A percentile compares a stretch with the other conserved stretches of the same genome.
Evolutionary conservation across 169 alveolate species (phyloP).

Genomic region (Amoebophrya sp.): DNA sequence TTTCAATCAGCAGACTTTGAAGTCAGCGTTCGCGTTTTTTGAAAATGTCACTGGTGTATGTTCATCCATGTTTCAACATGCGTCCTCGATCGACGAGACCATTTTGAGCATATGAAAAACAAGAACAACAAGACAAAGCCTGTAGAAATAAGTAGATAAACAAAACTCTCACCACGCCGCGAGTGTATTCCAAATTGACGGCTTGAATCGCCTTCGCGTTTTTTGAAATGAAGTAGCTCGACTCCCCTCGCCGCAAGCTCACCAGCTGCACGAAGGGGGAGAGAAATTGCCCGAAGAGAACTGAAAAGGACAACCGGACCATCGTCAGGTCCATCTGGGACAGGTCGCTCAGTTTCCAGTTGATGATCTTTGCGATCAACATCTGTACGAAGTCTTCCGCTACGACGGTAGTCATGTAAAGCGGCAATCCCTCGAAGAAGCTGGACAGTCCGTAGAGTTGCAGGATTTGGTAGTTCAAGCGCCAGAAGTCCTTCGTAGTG

Average conservation of each 20-base stretch:
- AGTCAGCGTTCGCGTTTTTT: too few relatives aligned
- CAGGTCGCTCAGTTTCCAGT: not conserved
- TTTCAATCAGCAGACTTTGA: too few relatives aligned
- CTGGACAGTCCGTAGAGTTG: not conserved
- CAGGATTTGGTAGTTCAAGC: not conserved
- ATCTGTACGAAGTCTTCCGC: not conserved
- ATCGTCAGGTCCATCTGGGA: slow-evolving; percentile 5
- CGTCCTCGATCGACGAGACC: too few relatives aligned
- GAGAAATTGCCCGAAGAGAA: not conserved
- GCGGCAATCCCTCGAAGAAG: not conserved
- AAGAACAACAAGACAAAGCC: too few relatives aligned
- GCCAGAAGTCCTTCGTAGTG: not conserved
- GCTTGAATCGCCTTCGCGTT: not conserved
- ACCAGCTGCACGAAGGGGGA: not conserved
- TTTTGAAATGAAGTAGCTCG: not conserved
- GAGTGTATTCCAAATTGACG: too few relatives aligned
- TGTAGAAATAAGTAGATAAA: too few relatives aligned
- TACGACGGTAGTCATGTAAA: not conserved
- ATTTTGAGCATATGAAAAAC: too few relatives aligned
- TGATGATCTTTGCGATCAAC: not conserved
- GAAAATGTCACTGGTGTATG: too few relatives aligned
- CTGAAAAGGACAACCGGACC: not conserved
- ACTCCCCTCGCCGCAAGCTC: not conserved
- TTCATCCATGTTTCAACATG: too few relatives aligned
- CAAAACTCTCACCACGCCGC: too few relatives aligned